Conservation (phyloP, 768 basidiomycete genomes). For the Rhizopogon roseolus region DNA sequence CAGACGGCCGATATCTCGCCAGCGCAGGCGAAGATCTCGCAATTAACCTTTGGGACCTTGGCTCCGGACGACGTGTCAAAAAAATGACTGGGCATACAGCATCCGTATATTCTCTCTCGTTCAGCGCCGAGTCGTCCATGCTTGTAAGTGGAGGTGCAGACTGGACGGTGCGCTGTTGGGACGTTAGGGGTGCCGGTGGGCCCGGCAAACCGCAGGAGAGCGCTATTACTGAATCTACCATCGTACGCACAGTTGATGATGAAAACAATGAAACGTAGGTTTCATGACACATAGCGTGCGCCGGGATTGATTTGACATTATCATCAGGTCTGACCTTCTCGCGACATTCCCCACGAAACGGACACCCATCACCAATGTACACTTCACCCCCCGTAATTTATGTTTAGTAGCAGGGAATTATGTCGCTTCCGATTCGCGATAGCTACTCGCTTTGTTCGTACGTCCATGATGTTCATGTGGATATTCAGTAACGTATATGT, state of each 20-base stretch:
- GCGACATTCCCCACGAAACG: constrained; percentile 94
- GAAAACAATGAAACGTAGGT: constrained; percentile 72
- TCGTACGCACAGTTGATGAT: constrained; percentile 36
- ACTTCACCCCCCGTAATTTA: constrained; percentile 93
- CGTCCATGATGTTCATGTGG: neutral
- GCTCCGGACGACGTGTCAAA: constrained; percentile 91
- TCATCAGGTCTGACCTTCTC: constrained; percentile 71
- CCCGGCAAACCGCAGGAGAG: constrained; percentile 55
- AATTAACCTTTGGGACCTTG: constrained; percentile 95
- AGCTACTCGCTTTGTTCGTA: constrained; percentile 3
- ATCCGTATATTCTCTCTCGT: constrained; percentile 85
- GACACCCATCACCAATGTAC: constrained; percentile 87
- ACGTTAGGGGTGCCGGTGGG: constrained; percentile 79
- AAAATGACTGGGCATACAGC: constrained; percentile 93
- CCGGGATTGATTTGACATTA: constrained; percentile 5
- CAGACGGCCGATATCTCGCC: constrained; percentile 91
- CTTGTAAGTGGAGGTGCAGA: constrained; percentile 91
- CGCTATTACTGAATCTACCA: constrained; percentile 33
- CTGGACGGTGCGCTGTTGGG: constrained; percentile 99
- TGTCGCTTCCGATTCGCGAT: constrained; percentile 54
- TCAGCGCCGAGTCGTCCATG: constrained; percentile 87
- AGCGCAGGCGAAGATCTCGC: constrained; percentile 89
- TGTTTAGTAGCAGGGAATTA: constrained; percentile 83
- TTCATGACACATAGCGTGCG: neutral
- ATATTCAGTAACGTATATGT: neutral